A percentile compares a stretch with the other conserved stretches of the same genome.
phyloP scores from a whole-genome alignment of 768 basidiomycete species.

The Roridomyces roridus region DNA sequence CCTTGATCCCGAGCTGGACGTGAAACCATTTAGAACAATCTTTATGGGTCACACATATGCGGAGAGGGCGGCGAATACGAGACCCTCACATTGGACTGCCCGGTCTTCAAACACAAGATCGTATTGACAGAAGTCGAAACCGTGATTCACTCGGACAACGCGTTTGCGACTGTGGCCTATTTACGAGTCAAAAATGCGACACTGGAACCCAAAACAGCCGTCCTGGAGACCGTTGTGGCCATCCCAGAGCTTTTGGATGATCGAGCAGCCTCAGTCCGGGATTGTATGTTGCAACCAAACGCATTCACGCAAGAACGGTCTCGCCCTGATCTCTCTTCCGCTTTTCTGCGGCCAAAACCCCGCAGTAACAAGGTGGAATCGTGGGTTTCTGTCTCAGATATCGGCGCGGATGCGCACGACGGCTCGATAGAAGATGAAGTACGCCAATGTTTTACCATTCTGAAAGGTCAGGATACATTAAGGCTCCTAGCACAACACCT shows the following conservation, averaged over 20 bases:
- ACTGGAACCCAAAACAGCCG: conserved; percentile 58
- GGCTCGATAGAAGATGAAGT: conserved; percentile 77
- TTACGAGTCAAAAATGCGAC: conserved; percentile 76
- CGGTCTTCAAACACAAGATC: conserved; percentile 83
- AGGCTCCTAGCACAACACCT: not conserved
- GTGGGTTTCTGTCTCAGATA: conserved; percentile 77
- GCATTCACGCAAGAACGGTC: not conserved
- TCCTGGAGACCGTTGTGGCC: conserved; percentile 24
- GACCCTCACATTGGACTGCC: conserved; percentile 88
- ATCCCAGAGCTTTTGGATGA: conserved; percentile 64
- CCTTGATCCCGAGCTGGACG: not conserved
- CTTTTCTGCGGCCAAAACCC: conserved; percentile 7
- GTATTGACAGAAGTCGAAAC: conserved; percentile 67
- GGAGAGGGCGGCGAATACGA: conserved; percentile 99
- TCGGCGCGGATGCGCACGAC: conserved; percentile 40
- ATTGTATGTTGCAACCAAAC: conserved; percentile 21
- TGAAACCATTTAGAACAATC: conserved; percentile 57
- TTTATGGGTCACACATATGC: conserved; percentile 92
- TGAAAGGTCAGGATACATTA: conserved; percentile 57
- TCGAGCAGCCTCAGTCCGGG: conserved; percentile 35
- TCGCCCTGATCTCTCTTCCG: not conserved
- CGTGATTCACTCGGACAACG: conserved; percentile 80
- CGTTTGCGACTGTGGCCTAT: conserved; percentile 91
- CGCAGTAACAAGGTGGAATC: conserved; percentile 44
- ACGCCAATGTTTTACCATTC: conserved; percentile 62